Evolutionary conservation across 1,139 yeast genomes (phyloP).

Genomic region (Trichomonascaceae sp.): DNA sequence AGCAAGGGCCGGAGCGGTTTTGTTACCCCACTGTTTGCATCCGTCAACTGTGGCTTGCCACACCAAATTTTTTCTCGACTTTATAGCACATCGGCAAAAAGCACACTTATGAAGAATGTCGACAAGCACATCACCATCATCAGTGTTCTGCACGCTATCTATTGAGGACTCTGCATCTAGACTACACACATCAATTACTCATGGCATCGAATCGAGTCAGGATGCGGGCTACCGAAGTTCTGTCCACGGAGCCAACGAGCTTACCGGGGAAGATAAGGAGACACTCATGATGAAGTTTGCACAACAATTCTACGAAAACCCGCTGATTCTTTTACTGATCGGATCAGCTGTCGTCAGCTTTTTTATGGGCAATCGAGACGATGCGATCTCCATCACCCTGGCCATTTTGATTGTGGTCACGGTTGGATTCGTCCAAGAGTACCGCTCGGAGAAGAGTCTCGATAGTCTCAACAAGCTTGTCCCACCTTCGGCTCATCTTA

Average conservation of each 20-base stretch:
- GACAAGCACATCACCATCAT: slow-evolving; percentile 24
- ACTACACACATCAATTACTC: slow-evolving; percentile 42
- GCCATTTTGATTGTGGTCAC: slow-evolving; percentile 86
- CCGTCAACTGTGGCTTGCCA: no score
- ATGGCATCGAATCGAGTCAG: slow-evolving; percentile 53
- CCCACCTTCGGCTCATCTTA: slow-evolving; percentile 85
- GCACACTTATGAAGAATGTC: no score
- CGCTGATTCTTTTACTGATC: slow-evolving; percentile 69
- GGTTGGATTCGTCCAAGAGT: slow-evolving; percentile 94
- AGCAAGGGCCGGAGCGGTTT: no score
- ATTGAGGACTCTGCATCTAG: slow-evolving; percentile 49
- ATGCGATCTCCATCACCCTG: slow-evolving; percentile 68
- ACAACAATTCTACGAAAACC: slow-evolving; percentile 75
- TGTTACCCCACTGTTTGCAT: no score
- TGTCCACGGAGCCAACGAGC: slow-evolving; percentile 66
- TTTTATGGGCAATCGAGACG: slow-evolving; percentile 86
- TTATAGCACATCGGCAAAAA: no score
- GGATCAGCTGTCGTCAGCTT: slow-evolving; percentile 81
- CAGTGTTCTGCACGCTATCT: slow-evolving; percentile 42
- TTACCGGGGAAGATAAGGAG: slow-evolving; percentile 65
- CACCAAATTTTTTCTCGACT: no score
- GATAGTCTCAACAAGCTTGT: slow-evolving; percentile 85
- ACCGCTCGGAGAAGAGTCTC: slow-evolving; percentile 81
- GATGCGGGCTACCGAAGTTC: slow-evolving; percentile 61
- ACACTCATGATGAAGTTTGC: slow-evolving; percentile 54